These are phyloP conservation scores for Bryoglossum gracile DNA, from an alignment of 495 filamentous ascomycete species.

Conservation along the genomic window DNA sequence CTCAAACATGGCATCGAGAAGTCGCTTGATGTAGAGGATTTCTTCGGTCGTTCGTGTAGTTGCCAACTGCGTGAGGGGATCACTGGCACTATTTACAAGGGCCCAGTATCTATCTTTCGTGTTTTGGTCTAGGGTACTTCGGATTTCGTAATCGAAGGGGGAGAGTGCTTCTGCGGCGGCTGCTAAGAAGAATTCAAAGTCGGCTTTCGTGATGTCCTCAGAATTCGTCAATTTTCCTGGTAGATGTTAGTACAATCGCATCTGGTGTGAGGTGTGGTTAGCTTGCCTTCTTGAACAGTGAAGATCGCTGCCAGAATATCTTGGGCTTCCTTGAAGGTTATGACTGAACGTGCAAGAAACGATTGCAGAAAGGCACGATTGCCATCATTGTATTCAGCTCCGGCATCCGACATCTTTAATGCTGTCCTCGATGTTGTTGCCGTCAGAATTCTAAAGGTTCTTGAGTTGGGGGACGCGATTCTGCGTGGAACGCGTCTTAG, in stretches of 20 bases:
- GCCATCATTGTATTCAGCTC: constrained; percentile 40
- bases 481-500: constrained; percentile 12
- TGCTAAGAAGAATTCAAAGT: constrained; percentile 60
- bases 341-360: constrained; percentile 66
- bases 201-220: constrained; percentile 57
- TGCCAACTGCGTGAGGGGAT: constrained; percentile 78
- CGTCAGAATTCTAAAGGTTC: background rate
- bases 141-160: constrained; percentile 80
- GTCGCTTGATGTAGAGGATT: constrained; percentile 78
- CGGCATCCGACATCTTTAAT: constrained; percentile 1
- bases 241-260: too few species aligned
- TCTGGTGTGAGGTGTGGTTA: too few species aligned
- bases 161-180: constrained; percentile 65
- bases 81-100: constrained; percentile 82
- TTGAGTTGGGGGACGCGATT: constrained; percentile 17
- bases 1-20: constrained; percentile 91
- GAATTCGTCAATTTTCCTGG: constrained; percentile 15
- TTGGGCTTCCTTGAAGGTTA: constrained; percentile 68
- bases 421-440: constrained; percentile 1
- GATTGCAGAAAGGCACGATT: constrained; percentile 93
- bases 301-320: constrained; percentile 71
- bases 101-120: constrained; percentile 52
- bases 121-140: constrained; percentile 57
- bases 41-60: constrained; percentile 76
- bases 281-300: constrained; percentile 39